phyloP scores from a whole-genome alignment of 2,329 filamentous ascomycete genomes.

The Xylariomycetidae sp. region DNA sequence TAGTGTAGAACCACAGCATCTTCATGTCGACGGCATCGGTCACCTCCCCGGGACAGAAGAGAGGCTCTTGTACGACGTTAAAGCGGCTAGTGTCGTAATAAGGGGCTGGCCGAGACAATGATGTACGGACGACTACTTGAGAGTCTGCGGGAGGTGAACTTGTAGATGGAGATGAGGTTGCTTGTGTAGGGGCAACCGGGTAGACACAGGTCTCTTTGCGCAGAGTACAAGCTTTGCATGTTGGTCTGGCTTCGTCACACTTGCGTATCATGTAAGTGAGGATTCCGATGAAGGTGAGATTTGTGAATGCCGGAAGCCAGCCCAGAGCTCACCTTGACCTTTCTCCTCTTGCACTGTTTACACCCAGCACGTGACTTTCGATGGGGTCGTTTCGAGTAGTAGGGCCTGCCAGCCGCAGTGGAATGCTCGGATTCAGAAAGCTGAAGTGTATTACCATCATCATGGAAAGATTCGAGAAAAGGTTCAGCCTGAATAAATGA shows the following conservation, averaged over 20 bases:
- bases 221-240: constrained; percentile 42
- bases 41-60: constrained; percentile 28
- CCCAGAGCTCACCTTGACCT: constrained; percentile 34
- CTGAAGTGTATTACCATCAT: no score
- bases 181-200: constrained; percentile 15
- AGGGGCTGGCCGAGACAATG: no score
- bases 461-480: no score
- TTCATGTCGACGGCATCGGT: constrained; percentile 41
- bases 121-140: no score
- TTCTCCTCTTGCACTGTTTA: constrained; percentile 48
- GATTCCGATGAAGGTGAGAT: neutral
- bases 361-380: constrained; percentile 50
- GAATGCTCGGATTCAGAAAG: no score
- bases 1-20: constrained; percentile 50
- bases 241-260: constrained; percentile 46
- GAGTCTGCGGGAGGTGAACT: no score
- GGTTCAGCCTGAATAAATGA: no score
- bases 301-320: neutral
- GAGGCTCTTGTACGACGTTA: constrained; percentile 28
- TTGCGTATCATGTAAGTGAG: constrained; percentile 16
- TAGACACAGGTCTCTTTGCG: constrained; percentile 45
- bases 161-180: constrained; percentile 1
- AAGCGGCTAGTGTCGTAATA: no score
- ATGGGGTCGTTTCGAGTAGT: constrained; percentile 46
- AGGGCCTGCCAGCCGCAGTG: constrained; percentile 27